These are phyloP conservation scores for Chaetomiaceae sp. DNA, from an alignment of 2,329 filamentous ascomycete genomes.

Conservation along the genomic window DNA sequence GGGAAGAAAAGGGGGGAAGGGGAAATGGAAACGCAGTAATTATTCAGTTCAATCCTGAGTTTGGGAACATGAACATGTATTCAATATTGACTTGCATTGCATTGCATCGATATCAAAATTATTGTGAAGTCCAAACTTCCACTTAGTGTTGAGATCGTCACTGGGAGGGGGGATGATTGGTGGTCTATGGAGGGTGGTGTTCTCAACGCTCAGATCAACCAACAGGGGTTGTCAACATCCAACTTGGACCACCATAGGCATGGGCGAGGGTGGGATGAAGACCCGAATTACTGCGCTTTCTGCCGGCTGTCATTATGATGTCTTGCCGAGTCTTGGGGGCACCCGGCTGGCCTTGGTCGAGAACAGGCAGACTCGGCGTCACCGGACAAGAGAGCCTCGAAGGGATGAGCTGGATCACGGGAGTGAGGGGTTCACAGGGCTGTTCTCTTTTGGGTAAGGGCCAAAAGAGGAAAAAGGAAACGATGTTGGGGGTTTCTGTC, in stretches of 20 bases:
- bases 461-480: background rate
- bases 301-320: background rate
- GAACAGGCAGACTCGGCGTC: background rate
- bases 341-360: no score
- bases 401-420: background rate
- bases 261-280: background rate
- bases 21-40: background rate
- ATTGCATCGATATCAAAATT: no score
- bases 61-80: background rate
- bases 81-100: background rate
- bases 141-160: no score
- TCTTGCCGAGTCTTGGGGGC: no score
- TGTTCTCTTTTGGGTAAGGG: background rate
- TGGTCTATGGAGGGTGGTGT: no score
- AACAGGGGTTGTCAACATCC: no score
- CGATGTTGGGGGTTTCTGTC: background rate
- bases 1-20: background rate
- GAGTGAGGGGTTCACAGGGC: no score
- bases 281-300: constrained; percentile 1
- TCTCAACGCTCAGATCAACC: no score
- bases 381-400: background rate
- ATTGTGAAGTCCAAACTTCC: no score
- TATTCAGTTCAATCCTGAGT: no score
- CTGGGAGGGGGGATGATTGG: no score
- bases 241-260: no score